A percentile compares a stretch with the other conserved stretches of the same genome.
phyloP scores from a whole-genome alignment of 148 eudicot genomes.

The Camellia lanceoleosa region DNA sequence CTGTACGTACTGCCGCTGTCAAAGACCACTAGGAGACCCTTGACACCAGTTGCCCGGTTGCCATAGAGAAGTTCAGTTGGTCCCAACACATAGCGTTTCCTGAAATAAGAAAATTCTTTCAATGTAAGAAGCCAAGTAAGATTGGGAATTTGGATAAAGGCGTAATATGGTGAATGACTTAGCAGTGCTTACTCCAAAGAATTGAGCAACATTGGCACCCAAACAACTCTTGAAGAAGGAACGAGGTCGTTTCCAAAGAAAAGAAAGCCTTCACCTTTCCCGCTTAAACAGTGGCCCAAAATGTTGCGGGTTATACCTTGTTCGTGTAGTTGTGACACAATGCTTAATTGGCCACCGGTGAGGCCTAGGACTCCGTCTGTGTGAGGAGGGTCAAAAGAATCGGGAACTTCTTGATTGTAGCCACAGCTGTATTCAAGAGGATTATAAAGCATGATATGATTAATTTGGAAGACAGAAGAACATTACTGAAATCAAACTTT shows the following conservation, averaged over 20 bases:
- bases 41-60: conserved; percentile 43
- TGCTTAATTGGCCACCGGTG: conserved; percentile 60
- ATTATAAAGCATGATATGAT: conserved; percentile 9
- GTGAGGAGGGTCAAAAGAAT: conserved; percentile 47
- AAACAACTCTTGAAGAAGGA: conserved; percentile 55
- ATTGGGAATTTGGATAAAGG: not conserved
- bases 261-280: conserved; percentile 78
- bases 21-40: conserved; percentile 53
- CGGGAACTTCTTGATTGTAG: conserved; percentile 69
- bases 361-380: conserved; percentile 94
- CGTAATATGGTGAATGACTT: not conserved
- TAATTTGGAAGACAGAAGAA: not conserved
- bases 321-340: conserved; percentile 56
- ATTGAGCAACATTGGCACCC: conserved; percentile 55
- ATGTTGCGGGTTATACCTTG: conserved; percentile 55
- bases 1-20: conserved; percentile 95
- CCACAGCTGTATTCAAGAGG: conserved; percentile 61
- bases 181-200: conserved; percentile 46
- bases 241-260: conserved; percentile 75
- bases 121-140: not conserved
- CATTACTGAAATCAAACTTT: not conserved
- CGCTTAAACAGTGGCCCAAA: conserved; percentile 78
- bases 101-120: conserved; percentile 25
- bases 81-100: conserved; percentile 65
- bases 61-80: conserved; percentile 62